Base-by-base conservation (phyloP, 1,284 basidiomycete genomes). In the Ceratobasidium sp. region DNA sequence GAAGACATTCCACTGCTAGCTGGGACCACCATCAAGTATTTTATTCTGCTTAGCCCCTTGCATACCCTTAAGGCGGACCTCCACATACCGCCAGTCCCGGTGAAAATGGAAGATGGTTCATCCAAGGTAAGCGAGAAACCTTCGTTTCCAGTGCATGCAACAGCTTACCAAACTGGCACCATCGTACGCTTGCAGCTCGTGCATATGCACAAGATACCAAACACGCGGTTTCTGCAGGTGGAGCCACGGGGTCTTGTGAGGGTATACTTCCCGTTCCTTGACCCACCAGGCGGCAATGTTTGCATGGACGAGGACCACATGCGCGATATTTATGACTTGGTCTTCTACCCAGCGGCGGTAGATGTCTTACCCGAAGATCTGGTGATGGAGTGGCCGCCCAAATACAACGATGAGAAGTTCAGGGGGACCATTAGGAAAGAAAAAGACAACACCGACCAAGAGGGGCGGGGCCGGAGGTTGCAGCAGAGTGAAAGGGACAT, bases 401-500 rank as follows among this genome's bases (percentile, higher is more conserved):
- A 23, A 6, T 66, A 33, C 13, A 21, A 47, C 6, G 27, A 44
- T 39, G 62, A 66, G 21, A 25, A 14, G 21, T 46, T 42, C 4
- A 42, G 62, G 8, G 50, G 41, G 13, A 41, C 19, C 16, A 6
- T 16, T 27, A 14, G 21, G 1, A 11, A 9, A 6, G 8, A 27
- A 23, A 19, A 11, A 13, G 19, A 14, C 5, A 33, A 5, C 1
- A 29, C 14, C 1, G 46, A 21, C 1, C n/a, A 41, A 41, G 33
- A 33, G 3, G 8, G 9, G 25, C 60, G 25, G 11, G 64, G 64
- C 9, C 42, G 46, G 19, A 29, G 4, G 1, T 5, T 56, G 11
- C 53, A 68, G 44, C 64, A 68, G 30, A 39, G 42, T 11, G 64
- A 13, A 1, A 2, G 29, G 44, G 30, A 49, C n/a, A 16, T 68